Evolutionary conservation across 345 rosid genomes (phyloP), one percentile per base, ranked within the genome.

Genomic region (Gynandropsis gynandra): DNA sequence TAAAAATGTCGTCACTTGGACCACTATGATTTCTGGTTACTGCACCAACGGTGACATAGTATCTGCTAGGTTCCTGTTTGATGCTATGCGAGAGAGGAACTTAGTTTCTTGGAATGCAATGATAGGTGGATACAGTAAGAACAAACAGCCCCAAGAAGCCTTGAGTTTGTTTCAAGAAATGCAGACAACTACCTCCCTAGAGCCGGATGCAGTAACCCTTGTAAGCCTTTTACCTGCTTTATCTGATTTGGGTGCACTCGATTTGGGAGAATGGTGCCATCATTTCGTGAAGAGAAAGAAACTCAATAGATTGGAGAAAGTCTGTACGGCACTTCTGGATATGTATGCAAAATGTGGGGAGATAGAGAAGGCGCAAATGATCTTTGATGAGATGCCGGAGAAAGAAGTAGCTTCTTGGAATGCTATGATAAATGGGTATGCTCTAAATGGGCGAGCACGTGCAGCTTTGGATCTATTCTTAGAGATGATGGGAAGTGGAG

Each of bases 291-390:
- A 39, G 53, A 69, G 74, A 67, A 82, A 69, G 59, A 80, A 78
- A 50, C 70, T 84, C 1, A 78, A 75, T 63, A 62, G 56, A 56
- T 69, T 64, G 50, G 70, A 42, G 60, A 76, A 78, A 50, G 83
- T 81, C 1, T 61, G 80, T 37, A 80, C 85, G 12, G 83, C 88
- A 11, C 78, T 88, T 42, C 67, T 88, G 27, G 90, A 84, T 65
- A 82, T 88, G 97, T 84, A 80, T 52, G 78, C 88, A 8, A 84
- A 88, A 68, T 81, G 84, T 15, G 94, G 97, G 16, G 88, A 84
- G 63, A 60, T 78, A 47, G 56, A 48, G 17, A 65, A 64, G 45
- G 94, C 90, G 5, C 73, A 50, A 64, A 65, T 16, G 10, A 52
- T 78, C 10, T 87, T 81, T 29, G 62, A 69, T 49, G 68, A 59